Conservation (phyloP, 495 filamentous ascomycete genomes). For the Xanthoparmelia taractica region DNA sequence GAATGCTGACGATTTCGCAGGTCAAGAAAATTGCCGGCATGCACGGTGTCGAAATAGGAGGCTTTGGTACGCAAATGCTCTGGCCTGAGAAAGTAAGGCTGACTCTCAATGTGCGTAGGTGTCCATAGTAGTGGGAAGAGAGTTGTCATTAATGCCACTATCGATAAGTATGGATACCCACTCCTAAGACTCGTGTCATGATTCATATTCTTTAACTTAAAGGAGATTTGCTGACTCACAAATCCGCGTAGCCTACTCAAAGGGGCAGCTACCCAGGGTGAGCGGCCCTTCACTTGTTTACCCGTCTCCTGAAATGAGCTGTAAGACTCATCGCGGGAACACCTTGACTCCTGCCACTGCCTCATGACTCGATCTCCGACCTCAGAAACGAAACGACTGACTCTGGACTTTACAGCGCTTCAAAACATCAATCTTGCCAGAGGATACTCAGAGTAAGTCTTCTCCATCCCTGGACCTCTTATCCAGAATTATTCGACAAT, state of each 20-base stretch:
- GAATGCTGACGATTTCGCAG: no score
- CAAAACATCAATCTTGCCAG: conserved; percentile 2
- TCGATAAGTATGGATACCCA: conserved; percentile 64
- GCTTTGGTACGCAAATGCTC: no score
- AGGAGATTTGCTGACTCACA: neutral
- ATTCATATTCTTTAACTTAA: no score
- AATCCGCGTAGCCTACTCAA: conserved; percentile 46
- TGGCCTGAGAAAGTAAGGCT: neutral
- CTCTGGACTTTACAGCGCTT: neutral
- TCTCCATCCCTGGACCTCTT: neutral
- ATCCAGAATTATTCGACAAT: neutral
- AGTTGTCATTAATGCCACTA: conserved; percentile 92
- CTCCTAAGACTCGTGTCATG: neutral
- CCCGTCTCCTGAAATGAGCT: neutral
- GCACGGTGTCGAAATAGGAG: conserved; percentile 65
- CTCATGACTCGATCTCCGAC: neutral
- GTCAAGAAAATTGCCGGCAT: conserved; percentile 74
- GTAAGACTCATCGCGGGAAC: conserved; percentile 38
- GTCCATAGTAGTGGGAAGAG: conserved; percentile 82
- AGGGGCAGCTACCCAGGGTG: conserved; percentile 91
- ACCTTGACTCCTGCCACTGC: conserved; percentile 60
- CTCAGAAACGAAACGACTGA: neutral
- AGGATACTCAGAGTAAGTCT: conserved; percentile 2
- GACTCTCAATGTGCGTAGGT: conserved; percentile 55
- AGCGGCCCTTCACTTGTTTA: conserved; percentile 41